Evolutionary conservation across 805 yeast species (phyloP).

Genomic region (Phaffomyces thermotolerans): DNA sequence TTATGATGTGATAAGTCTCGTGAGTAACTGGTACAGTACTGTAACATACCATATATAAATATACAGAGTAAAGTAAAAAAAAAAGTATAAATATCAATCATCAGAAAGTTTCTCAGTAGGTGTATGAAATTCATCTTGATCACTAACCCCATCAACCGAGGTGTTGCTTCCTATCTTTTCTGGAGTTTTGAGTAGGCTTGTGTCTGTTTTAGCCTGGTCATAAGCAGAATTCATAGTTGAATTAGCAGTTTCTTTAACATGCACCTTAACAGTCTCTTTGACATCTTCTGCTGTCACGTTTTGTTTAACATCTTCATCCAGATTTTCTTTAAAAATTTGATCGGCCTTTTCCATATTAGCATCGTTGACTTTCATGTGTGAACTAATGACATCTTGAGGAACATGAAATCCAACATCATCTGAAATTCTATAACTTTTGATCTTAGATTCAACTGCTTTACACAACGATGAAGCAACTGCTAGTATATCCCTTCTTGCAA

Average conservation of each 20-base stretch:
- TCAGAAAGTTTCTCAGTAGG: conserved; percentile 1
- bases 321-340: background rate
- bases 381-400: conserved; percentile 7
- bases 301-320: background rate
- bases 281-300: too few relatives aligned
- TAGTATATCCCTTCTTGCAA: conserved; percentile 43
- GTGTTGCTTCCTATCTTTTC: background rate
- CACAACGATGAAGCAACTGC: conserved; percentile 23
- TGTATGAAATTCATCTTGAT: conserved; percentile 14
- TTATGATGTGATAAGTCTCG: too few relatives aligned
- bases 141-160: background rate
- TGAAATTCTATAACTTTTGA: conserved; percentile 8
- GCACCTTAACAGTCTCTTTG: too few relatives aligned
- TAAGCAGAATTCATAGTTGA: too few relatives aligned
- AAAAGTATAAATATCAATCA: background rate
- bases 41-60: background rate
- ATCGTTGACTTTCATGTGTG: background rate
- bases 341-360: background rate
- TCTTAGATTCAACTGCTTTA: conserved; percentile 14
- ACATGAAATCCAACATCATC: conserved; percentile 11
- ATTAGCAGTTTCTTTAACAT: background rate
- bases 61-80: background rate
- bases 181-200: background rate
- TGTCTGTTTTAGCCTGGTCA: background rate
- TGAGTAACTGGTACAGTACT: too few relatives aligned